Percentiles rank a stretch among this genome's conserved stretches.
phyloP scores from a whole-genome alignment of 1,284 basidiomycete species.

The Flammula alnicola region DNA sequence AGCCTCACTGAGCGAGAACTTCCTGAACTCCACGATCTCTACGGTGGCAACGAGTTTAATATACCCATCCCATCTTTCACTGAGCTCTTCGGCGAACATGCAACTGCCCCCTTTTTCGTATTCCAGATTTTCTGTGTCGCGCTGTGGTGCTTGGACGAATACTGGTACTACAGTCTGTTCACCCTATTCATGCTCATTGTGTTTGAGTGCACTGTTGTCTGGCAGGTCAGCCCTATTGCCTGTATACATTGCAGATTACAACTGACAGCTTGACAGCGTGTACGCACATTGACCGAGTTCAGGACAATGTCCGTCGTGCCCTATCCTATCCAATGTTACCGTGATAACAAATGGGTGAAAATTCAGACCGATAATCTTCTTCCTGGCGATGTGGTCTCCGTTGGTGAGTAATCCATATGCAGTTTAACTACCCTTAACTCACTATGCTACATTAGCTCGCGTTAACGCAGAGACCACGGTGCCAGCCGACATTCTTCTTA shows the following conservation, averaged over 20 bases:
- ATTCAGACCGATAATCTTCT: slow-evolving; percentile 85
- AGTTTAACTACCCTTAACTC: background rate
- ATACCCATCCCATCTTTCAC: slow-evolving; percentile 93
- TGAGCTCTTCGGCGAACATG: slow-evolving; percentile 90
- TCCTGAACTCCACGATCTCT: slow-evolving; percentile 61
- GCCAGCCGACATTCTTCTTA: slow-evolving; percentile 88
- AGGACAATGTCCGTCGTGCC: slow-evolving; percentile 93
- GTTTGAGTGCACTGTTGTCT: slow-evolving; percentile 97
- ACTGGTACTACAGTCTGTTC: slow-evolving; percentile 97
- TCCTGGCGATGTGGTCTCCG: slow-evolving; percentile 89
- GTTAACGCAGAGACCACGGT: slow-evolving; percentile 85
- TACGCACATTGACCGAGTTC: slow-evolving; percentile 91
- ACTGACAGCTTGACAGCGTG: slow-evolving; percentile 56
- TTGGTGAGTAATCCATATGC: slow-evolving; percentile 49
- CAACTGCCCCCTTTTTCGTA: slow-evolving; percentile 91
- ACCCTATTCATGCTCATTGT: slow-evolving; percentile 96
- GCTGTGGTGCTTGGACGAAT: slow-evolving; percentile 95
- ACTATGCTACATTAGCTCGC: slow-evolving; percentile 51
- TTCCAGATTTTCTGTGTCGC: slow-evolving; percentile 97
- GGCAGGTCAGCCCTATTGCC: slow-evolving; percentile 68
- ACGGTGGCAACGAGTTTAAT: slow-evolving; percentile 93
- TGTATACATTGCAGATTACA: background rate
- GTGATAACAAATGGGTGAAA: slow-evolving; percentile 80
- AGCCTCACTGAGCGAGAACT: slow-evolving; percentile 46
- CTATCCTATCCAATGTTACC: slow-evolving; percentile 81